Evolutionary conservation across 2,329 filamentous ascomycete species (phyloP), one percentile per base, ranked within the genome.

Genomic region (Arthrinium puccinioides): DNA sequence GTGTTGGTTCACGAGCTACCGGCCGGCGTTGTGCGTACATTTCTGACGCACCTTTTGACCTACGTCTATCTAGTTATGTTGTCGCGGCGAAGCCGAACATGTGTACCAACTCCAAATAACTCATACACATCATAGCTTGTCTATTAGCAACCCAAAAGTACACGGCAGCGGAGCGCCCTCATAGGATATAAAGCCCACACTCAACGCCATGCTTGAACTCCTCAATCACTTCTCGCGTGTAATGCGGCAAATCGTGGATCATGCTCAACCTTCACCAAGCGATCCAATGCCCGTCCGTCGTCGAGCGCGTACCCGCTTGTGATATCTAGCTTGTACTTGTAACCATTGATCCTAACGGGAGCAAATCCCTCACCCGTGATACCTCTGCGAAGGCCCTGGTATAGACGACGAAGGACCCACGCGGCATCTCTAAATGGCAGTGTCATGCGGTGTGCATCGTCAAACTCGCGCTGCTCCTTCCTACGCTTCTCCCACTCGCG

Each of bases 301-400:
- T 82, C 77, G 33, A 79, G 62, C 16, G 72, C 72, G 61, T 74
- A 79, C 1, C 73, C 76, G 26, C 67, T 66, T 3, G 62, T 63
- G 13, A 79, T 62, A 46, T 81, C 77, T 16, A 82, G 54, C 60
- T 78, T 80, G 52, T 74, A 78, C 36, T 59, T 55, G 23, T 60
- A 53, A 14, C 62, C 67, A 9, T 69, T 59, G 11, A 77, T 59
- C 36, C 53, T 55, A 34, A 82, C 59, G 39, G 64, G 61, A 26
- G 68, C 63, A 43, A 76, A 79, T 0, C 76, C 77, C 39, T 74
- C 72, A 37, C 74, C 67, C 13, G 69, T 72, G 52, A 77, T 65
- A 2, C 72, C 67, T 32, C 72, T 62, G 40, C 61, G 63, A 16
- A 76, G 57, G 7, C 66, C 69, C 6, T 48, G 39, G 44, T 70